Percentiles rank a stretch among this genome's conserved stretches.
Evolutionary conservation across 2,329 filamentous ascomycete species (phyloP).

Genomic region (Hysterium pulicare): DNA sequence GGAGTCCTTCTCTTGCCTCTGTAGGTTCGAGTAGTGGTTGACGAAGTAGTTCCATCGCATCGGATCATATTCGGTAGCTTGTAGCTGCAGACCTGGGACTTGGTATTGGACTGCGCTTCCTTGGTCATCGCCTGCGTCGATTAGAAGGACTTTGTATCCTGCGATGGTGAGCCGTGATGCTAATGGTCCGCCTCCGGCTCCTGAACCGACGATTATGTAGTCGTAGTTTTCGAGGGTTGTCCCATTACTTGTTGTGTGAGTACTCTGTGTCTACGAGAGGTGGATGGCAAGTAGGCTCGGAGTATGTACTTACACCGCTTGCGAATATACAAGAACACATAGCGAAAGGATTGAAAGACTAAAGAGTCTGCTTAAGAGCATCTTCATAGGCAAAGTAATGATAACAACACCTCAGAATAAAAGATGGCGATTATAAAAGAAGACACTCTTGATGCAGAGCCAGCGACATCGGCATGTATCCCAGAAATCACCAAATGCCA

Average conservation of each 20-base stretch:
- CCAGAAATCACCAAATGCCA: too few species aligned
- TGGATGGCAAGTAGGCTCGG: neutral
- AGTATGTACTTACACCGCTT: neutral
- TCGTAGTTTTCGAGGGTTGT: constrained; percentile 45
- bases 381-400: too few species aligned
- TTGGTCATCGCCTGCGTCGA: constrained; percentile 60
- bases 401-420: too few species aligned
- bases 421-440: too few species aligned
- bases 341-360: neutral
- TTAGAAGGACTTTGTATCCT: constrained; percentile 58
- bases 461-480: too few species aligned
- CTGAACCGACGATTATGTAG: constrained; percentile 61
- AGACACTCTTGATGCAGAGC: too few species aligned
- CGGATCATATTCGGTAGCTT: constrained; percentile 54
- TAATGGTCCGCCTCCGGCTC: constrained; percentile 55
- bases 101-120: constrained; percentile 50
- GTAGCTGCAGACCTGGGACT: constrained; percentile 53
- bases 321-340: neutral
- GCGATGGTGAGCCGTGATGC: constrained; percentile 58
- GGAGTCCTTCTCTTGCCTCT: constrained; percentile 52
- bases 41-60: constrained; percentile 64
- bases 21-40: constrained; percentile 57
- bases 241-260: neutral
- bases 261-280: neutral
- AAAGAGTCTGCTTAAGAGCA: too few species aligned